These are phyloP conservation scores for Solanum peruvianum DNA, from an alignment of 257 asterid genomes.

Conservation along the genomic window DNA sequence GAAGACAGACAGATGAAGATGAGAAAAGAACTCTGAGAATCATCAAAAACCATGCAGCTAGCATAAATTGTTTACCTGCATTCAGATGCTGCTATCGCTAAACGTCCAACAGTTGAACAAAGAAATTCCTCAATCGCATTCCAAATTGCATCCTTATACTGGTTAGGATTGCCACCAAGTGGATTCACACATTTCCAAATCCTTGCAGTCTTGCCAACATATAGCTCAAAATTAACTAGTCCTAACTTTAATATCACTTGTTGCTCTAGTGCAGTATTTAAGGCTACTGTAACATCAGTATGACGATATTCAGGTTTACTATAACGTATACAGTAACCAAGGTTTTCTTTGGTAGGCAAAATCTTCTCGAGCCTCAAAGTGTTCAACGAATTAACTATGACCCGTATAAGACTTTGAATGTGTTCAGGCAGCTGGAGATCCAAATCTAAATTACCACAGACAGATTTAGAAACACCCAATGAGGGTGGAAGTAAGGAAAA, in stretches of 20 bases:
- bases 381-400: neutral
- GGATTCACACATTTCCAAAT: slow-evolving; percentile 14
- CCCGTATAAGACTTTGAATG: neutral
- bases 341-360: neutral
- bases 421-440: neutral
- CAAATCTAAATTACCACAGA: neutral
- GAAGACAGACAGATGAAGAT: neutral
- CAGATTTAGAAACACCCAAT: neutral
- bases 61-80: slow-evolving; percentile 25
- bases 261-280: neutral
- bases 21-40: neutral
- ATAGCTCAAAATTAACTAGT: slow-evolving; percentile 10
- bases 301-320: neutral
- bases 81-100: slow-evolving; percentile 26
- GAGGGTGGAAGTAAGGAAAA: neutral
- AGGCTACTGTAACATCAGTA: neutral
- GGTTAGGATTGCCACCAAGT: neutral
- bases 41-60: neutral
- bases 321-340: neutral
- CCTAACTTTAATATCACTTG: slow-evolving; percentile 9
- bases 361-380: neutral
- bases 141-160: slow-evolving; percentile 23
- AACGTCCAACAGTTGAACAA: slow-evolving; percentile 24
- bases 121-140: slow-evolving; percentile 24
- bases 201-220: slow-evolving; percentile 21